Conservation (phyloP, 2,329 filamentous ascomycete genomes). For the Fusarium setosum region DNA sequence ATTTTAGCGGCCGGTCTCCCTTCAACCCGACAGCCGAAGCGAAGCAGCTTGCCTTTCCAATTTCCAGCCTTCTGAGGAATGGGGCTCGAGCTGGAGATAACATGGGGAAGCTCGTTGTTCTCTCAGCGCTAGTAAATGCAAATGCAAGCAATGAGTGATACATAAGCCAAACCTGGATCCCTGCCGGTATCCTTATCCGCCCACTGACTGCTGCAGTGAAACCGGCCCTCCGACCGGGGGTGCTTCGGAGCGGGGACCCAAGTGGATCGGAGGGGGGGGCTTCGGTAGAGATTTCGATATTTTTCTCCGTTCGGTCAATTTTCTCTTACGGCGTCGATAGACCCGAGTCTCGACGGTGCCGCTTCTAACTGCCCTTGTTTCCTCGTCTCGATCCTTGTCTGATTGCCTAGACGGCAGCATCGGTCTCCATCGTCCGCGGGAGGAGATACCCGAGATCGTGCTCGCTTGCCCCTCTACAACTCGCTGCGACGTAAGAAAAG, state of each 20-base stretch:
- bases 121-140: background rate
- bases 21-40: background rate
- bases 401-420: background rate
- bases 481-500: too few relatives aligned
- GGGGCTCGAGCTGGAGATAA: background rate
- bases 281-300: constrained; percentile 24
- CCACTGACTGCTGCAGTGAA: background rate
- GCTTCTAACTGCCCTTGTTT: background rate
- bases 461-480: constrained; percentile 31
- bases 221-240: constrained; percentile 3
- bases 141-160: constrained; percentile 2
- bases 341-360: background rate
- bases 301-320: constrained; percentile 4
- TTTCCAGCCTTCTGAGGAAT: background rate
- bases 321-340: constrained; percentile 1
- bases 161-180: constrained; percentile 1
- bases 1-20: constrained; percentile 25
- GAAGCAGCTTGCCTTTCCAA: too few relatives aligned
- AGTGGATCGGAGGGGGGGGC: constrained; percentile 3
- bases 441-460: constrained; percentile 2
- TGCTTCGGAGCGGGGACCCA: constrained; percentile 15
- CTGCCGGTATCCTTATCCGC: constrained; percentile 3
- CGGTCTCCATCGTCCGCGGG: background rate
- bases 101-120: background rate
- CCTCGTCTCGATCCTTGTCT: constrained; percentile 15